Percentiles rank a stretch among this genome's conserved stretches.
Evolutionary conservation across 352 stramenopile genomes (phyloP).

Genomic region (Pythium sp.): DNA sequence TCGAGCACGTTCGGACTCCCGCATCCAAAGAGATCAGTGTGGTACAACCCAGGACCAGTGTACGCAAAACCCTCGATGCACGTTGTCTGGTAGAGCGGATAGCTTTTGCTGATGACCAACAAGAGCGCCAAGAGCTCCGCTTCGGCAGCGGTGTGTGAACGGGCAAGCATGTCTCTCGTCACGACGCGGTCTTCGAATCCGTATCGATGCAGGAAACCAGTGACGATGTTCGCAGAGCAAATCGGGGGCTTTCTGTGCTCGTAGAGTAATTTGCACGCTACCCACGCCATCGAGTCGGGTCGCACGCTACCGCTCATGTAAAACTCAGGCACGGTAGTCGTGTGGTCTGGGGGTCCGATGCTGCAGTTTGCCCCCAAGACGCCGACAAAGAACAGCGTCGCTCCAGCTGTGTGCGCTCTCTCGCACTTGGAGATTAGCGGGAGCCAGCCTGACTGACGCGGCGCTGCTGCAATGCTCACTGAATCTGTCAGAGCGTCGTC

Average conservation of each 20-base stretch:
- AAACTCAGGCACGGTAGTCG: not conserved
- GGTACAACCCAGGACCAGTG: constrained; percentile 11
- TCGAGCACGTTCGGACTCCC: constrained; percentile 27
- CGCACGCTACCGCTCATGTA: constrained; percentile 37
- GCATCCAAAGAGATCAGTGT: constrained; percentile 36
- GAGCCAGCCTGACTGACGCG: constrained; percentile 7
- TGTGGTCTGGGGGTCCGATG: not conserved
- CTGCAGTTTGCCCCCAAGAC: constrained; percentile 11
- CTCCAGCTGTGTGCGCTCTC: not conserved
- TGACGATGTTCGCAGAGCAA: constrained; percentile 44
- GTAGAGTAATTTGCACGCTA: constrained; percentile 42
- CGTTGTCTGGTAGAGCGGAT: constrained; percentile 29
- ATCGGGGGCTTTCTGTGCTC: constrained; percentile 29
- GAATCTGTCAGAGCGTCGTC: not conserved
- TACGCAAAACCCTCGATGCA: constrained; percentile 43
- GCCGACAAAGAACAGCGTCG: constrained; percentile 14
- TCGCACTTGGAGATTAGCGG: not conserved
- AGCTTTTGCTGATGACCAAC: constrained; percentile 39
- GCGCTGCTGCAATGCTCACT: not conserved
- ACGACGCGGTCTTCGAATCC: constrained; percentile 25
- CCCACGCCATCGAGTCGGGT: constrained; percentile 47
- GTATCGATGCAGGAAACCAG: constrained; percentile 36
- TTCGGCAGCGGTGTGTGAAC: constrained; percentile 32
- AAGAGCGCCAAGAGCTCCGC: constrained; percentile 32
- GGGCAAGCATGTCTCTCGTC: constrained; percentile 24